phyloP scores from a whole-genome alignment of 2,329 filamentous ascomycete species.

The Beauveria bassiana region DNA sequence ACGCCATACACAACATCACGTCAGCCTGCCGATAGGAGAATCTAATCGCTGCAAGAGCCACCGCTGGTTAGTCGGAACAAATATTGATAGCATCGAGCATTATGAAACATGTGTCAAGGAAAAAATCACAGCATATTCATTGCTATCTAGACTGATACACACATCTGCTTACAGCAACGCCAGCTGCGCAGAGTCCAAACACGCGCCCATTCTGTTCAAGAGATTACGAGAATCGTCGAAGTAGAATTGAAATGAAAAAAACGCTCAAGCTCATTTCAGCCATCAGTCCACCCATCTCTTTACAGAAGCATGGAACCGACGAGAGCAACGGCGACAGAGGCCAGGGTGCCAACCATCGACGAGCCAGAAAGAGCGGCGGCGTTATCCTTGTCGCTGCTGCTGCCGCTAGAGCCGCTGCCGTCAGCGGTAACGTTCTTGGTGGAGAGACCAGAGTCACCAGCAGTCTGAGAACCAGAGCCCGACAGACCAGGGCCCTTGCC shows the following conservation, averaged over 20 bases:
- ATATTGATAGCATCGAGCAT: no score
- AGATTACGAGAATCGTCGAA: conserved; percentile 2
- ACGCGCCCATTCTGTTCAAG: not conserved
- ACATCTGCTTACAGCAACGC: not conserved
- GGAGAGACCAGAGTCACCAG: conserved; percentile 38
- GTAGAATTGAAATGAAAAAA: conserved; percentile 2
- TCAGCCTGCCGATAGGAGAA: not conserved
- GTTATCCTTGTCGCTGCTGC: conserved; percentile 15
- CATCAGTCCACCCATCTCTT: not conserved
- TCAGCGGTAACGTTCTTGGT: conserved; percentile 32
- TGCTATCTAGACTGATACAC: conserved; percentile 11
- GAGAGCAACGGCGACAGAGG: conserved; percentile 28
- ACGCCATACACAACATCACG: not conserved
- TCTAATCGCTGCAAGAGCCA: not conserved
- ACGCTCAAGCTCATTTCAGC: not conserved
- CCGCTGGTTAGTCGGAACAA: no score
- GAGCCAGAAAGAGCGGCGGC: conserved; percentile 21
- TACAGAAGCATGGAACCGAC: conserved; percentile 5
- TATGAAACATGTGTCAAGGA: not conserved
- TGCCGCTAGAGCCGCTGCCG: conserved; percentile 22
- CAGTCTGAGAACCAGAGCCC: conserved; percentile 47
- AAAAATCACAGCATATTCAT: conserved; percentile 4
- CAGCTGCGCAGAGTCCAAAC: conserved; percentile 1
- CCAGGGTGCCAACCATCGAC: conserved; percentile 18
- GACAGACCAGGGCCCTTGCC: conserved; percentile 45